These are phyloP conservation scores for Phytophthora multivora DNA, from an alignment of 352 stramenopile genomes.

Conservation along the genomic window DNA sequence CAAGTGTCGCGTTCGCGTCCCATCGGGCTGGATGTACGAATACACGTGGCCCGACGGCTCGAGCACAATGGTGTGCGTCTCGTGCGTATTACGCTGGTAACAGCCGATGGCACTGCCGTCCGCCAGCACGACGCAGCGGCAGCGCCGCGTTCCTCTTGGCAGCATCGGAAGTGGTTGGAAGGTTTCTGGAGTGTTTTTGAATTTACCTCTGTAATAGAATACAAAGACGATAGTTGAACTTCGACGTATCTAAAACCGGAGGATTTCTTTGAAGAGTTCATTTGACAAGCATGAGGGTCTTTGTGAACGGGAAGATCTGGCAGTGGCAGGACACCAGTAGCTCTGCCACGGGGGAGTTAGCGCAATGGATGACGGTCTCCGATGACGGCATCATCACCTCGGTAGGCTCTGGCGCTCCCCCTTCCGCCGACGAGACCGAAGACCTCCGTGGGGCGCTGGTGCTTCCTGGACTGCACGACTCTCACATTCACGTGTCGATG, in stretches of 20 bases:
- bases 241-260: no score
- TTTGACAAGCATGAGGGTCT: slow-evolving; percentile 40
- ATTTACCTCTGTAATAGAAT: neutral
- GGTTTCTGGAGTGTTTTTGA: no score
- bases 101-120: slow-evolving; percentile 54
- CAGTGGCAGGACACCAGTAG: slow-evolving; percentile 40
- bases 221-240: no score
- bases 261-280: neutral
- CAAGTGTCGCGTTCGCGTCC: slow-evolving; percentile 57
- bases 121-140: slow-evolving; percentile 53
- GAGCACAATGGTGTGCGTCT: slow-evolving; percentile 66
- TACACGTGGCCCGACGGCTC: slow-evolving; percentile 65
- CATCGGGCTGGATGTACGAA: slow-evolving; percentile 56
- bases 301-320: slow-evolving; percentile 78
- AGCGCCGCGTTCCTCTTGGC: slow-evolving; percentile 20
- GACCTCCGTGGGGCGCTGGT: slow-evolving; percentile 68
- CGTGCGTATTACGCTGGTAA: slow-evolving; percentile 50
- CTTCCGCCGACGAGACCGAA: slow-evolving; percentile 29
- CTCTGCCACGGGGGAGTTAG: slow-evolving; percentile 21
- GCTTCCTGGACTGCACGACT: slow-evolving; percentile 87
- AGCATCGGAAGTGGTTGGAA: no score
- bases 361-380: slow-evolving; percentile 66
- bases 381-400: slow-evolving; percentile 47
- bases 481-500: slow-evolving; percentile 89
- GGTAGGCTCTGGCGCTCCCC: slow-evolving; percentile 33